Base-by-base conservation (phyloP, 257 asterid species). In the Solanum sitiens region DNA sequence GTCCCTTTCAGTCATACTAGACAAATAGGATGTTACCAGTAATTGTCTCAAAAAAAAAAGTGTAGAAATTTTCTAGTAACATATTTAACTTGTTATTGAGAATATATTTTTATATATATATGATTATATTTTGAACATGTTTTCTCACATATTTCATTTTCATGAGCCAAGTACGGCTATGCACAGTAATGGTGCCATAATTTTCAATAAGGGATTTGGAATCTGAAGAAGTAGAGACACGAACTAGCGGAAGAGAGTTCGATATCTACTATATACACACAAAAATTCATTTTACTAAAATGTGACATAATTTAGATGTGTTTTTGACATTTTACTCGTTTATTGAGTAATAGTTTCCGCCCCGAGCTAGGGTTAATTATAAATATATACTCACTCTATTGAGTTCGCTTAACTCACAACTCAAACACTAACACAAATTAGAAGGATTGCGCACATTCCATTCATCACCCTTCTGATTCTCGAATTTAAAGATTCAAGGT, bases 131-230 rank as follows among this genome's bases (percentile, higher is more conserved):
- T 2, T 30, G 6, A 70, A 68, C 1, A 68, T 18, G 74, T 13
- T 0, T 32, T 0, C 2, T 67, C 20, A 14, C 2, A 2, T 27
- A 3, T 65, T 65, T 12, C 14, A 0, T 65, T 11, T 65, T 65
- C 33, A 65, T 11, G 35, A 25, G 72, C 2, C 18, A 16, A 53
- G 23, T 18, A 18, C 20, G 18, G 23, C 11, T 56, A 56, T 56
- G 0, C 11, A 0, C 11, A 0, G 2, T 56, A 0, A 1, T 16
- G 4, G 4, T 18, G 11, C 1, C n/a, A 56, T 0, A 2, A 2
- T 7, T 56, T 53, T 56, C 0, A 56, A 56, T 56, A 56, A 56
- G 65, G 0, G 1, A 1, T 18, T 56, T 9, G 2, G 7, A 18
- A 56, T 3, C 1, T 18, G 11, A 18, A 56, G 11, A 56, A 18